Percentiles rank a stretch among this genome's conserved stretches.
Conservation (phyloP, 108 stramenopile genomes). For the Cyclotella atomus region DNA sequence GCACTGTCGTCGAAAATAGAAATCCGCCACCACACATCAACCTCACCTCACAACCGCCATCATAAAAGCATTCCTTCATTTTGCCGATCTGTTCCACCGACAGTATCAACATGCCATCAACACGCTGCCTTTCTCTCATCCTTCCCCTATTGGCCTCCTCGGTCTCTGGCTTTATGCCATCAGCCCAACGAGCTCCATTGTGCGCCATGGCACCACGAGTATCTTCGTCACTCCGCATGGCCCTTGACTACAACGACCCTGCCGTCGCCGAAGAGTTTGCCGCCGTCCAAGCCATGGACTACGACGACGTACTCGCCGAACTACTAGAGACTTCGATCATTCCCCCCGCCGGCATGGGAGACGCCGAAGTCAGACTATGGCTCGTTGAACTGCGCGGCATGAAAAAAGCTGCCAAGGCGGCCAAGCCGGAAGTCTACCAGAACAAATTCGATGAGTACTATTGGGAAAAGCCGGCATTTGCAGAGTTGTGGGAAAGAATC, state of each 20-base stretch:
- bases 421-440: constrained; percentile 59
- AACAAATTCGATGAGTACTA: constrained; percentile 85
- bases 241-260: constrained; percentile 89
- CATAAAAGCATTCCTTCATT: neutral
- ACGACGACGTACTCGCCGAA: constrained; percentile 84
- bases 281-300: constrained; percentile 72
- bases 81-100: neutral
- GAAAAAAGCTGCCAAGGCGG: constrained; percentile 47
- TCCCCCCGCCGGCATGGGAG: constrained; percentile 76
- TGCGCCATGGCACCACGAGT: neutral
- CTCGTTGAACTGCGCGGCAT: constrained; percentile 80
- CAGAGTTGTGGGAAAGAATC: constrained; percentile 64
- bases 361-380: constrained; percentile 87
- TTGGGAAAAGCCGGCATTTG: constrained; percentile 84
- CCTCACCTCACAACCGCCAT: neutral
- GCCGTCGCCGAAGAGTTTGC: constrained; percentile 84
- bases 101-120: constrained; percentile 18
- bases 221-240: constrained; percentile 53
- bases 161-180: constrained; percentile 29
- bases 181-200: neutral
- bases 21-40: neutral
- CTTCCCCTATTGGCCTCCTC: constrained; percentile 46
- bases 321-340: constrained; percentile 71
- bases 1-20: neutral
- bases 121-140: constrained; percentile 22